These are phyloP conservation scores for Aspergillus proliferans DNA, from an alignment of 2,329 filamentous ascomycete genomes.

Conservation along the genomic window DNA sequence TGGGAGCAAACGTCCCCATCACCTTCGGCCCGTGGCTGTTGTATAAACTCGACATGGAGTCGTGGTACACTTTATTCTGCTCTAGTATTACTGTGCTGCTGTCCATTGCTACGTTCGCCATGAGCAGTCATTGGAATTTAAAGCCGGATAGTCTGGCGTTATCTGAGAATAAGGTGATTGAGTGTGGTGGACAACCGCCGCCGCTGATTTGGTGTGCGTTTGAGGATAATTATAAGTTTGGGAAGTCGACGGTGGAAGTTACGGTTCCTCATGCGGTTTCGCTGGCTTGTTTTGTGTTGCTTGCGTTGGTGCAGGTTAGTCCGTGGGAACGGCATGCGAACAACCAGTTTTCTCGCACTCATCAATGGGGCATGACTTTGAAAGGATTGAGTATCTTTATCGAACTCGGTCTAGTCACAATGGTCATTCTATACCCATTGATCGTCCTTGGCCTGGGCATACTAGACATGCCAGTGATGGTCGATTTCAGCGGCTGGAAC, in stretches of 20 bases:
- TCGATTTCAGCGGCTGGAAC: not conserved
- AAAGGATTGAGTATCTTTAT: not conserved
- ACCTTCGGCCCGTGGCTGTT: not conserved
- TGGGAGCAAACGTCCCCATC: not conserved
- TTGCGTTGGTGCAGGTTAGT: not conserved
- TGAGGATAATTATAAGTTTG: not conserved
- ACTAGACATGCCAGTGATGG: not conserved
- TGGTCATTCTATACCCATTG: not conserved
- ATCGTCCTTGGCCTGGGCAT: not conserved
- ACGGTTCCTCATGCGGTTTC: not conserved
- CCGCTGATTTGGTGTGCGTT: not conserved
- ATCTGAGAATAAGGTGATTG: not conserved
- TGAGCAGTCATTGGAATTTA: not conserved
- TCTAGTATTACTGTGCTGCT: not conserved
- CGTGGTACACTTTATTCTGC: not conserved
- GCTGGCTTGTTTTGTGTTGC: not conserved
- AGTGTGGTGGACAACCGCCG: not conserved
- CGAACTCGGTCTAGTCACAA: not conserved
- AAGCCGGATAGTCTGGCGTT: not conserved
- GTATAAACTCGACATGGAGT: not conserved
- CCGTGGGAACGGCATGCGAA: not conserved
- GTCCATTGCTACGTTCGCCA: not conserved
- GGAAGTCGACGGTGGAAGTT: not conserved
- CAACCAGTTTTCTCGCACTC: not conserved
- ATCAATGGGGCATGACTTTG: not conserved